Percentiles rank a stretch among this genome's conserved stretches.
Conservation (phyloP, 2,329 filamentous ascomycete genomes). For the Diplocarpon mali region DNA sequence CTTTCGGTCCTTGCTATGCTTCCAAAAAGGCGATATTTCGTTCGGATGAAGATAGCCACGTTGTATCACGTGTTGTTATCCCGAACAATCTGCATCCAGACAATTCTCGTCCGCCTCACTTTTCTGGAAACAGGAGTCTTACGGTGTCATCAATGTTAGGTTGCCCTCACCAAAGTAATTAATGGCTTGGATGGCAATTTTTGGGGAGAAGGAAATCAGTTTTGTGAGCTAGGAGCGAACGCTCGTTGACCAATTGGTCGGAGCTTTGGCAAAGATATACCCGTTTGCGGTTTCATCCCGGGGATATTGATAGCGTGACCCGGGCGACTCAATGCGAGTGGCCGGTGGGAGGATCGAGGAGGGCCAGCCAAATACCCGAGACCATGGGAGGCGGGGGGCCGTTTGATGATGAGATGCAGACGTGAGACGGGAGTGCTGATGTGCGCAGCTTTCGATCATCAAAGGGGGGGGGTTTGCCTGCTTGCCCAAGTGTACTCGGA, state of each 20-base stretch:
- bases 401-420: slow-evolving; percentile 14
- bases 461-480: neutral
- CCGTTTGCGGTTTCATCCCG: neutral
- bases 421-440: slow-evolving; percentile 9
- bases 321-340: slow-evolving; percentile 5
- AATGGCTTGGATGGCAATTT: slow-evolving; percentile 4
- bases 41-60: slow-evolving; percentile 1
- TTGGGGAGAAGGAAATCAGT: neutral
- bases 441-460: neutral
- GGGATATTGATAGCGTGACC: too few relatives aligned
- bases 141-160: slow-evolving; percentile 1
- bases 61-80: neutral
- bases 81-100: neutral
- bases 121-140: slow-evolving; percentile 1
- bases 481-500: neutral
- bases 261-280: too few relatives aligned
- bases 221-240: too few relatives aligned
- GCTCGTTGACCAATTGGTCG: too few relatives aligned
- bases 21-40: neutral
- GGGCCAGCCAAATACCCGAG: neutral
- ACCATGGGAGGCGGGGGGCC: slow-evolving; percentile 1
- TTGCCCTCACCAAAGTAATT: slow-evolving; percentile 6
- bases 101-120: slow-evolving; percentile 11
- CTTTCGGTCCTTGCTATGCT: neutral
- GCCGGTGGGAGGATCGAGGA: slow-evolving; percentile 1